Percentiles rank a stretch among this genome's conserved stretches.
Evolutionary conservation across 2,329 filamentous ascomycete species (phyloP).

Genomic region (Arthrobotrys pseudoclavata): DNA sequence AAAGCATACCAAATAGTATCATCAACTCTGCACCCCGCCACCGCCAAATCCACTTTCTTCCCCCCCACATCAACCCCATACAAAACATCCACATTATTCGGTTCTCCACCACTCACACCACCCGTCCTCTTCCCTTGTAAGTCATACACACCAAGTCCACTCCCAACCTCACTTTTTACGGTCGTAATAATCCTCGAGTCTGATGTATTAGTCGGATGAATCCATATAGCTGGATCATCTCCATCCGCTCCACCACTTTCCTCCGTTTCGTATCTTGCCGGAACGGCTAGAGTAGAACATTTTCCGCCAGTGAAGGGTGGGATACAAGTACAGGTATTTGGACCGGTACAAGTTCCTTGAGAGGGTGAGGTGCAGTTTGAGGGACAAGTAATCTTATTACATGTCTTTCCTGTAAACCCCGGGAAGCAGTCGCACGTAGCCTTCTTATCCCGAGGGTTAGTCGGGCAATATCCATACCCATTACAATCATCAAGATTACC

Average conservation of each 20-base stretch:
- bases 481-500: constrained; percentile 64
- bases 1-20: constrained; percentile 70
- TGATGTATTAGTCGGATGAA: constrained; percentile 65
- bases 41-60: constrained; percentile 69
- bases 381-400: constrained; percentile 66
- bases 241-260: constrained; percentile 67
- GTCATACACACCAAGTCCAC: constrained; percentile 70
- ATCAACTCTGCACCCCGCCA: constrained; percentile 70
- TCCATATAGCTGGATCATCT: constrained; percentile 70
- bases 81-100: constrained; percentile 72
- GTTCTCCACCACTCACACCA: constrained; percentile 68
- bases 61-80: constrained; percentile 68
- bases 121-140: constrained; percentile 69
- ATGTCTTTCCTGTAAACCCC: constrained; percentile 66
- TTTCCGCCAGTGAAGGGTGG: constrained; percentile 68
- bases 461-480: constrained; percentile 66
- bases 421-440: constrained; percentile 68
- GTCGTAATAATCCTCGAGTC: constrained; percentile 71
- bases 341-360: constrained; percentile 67
- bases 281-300: constrained; percentile 68
- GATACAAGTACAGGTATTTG: constrained; percentile 67
- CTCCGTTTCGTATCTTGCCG: constrained; percentile 68
- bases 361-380: constrained; percentile 67
- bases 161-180: constrained; percentile 69
- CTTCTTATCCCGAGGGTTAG: constrained; percentile 23